phyloP scores from a whole-genome alignment of 148 eudicot genomes.

The Diospyros lotus region DNA sequence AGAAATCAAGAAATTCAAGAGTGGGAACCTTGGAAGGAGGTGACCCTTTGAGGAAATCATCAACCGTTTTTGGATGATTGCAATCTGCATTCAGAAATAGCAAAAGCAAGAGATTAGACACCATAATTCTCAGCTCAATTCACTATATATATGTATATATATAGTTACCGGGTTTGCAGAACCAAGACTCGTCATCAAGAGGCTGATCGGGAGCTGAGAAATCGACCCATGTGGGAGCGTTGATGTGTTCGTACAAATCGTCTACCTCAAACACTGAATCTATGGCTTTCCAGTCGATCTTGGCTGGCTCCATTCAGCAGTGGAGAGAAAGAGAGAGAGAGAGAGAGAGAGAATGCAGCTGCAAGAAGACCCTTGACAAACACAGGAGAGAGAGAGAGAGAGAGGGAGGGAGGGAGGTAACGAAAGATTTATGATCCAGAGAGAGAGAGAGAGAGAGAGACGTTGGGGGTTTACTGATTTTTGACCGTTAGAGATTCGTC shows the following conservation, averaged over 20 bases:
- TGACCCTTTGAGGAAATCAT: constrained; percentile 55
- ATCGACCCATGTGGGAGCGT: constrained; percentile 86
- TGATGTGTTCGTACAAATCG: constrained; percentile 60
- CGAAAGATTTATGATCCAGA: no score
- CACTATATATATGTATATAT: neutral
- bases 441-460: neutral
- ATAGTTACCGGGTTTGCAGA: constrained; percentile 62
- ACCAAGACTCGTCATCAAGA: constrained; percentile 68
- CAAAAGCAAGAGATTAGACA: neutral
- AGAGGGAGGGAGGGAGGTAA: neutral
- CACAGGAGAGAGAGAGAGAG: neutral
- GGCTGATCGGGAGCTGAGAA: constrained; percentile 37
- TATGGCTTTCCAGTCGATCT: constrained; percentile 65
- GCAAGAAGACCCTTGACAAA: neutral
- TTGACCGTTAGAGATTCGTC: constrained; percentile 23
- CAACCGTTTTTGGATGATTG: constrained; percentile 79
- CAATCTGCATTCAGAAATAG: constrained; percentile 46
- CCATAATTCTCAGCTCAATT: neutral
- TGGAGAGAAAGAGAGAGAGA: constrained; percentile 6
- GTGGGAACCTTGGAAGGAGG: constrained; percentile 53
- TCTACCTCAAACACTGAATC: constrained; percentile 56
- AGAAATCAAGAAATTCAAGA: constrained; percentile 5
- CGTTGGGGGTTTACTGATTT: constrained; percentile 12
- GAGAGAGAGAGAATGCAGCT: neutral
- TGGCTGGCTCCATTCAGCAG: constrained; percentile 60